phyloP scores from a whole-genome alignment of 768 basidiomycete species.

The Thelephora ganbajun region DNA sequence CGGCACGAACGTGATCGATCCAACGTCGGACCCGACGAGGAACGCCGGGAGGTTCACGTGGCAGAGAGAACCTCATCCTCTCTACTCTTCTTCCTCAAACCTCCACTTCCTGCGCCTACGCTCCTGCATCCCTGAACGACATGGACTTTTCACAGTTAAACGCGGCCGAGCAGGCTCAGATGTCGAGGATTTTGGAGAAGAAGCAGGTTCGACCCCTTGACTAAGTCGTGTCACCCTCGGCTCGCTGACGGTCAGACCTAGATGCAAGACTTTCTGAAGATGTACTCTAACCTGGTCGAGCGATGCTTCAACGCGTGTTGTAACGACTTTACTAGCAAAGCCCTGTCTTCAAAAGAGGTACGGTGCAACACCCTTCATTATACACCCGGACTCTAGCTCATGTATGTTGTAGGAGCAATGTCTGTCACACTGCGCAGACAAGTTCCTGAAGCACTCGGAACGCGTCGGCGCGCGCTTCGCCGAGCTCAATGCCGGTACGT shows the following conservation, averaged over 20 bases:
- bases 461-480: slow-evolving; percentile 86
- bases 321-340: slow-evolving; percentile 95
- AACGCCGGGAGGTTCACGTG: too few species aligned
- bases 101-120: slow-evolving; percentile 2
- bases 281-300: slow-evolving; percentile 91
- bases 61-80: too few species aligned
- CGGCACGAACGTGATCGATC: background rate
- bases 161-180: slow-evolving; percentile 87
- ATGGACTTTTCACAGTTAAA: slow-evolving; percentile 94
- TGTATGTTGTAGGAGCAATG: slow-evolving; percentile 56
- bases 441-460: slow-evolving; percentile 95
- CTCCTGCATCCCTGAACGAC: slow-evolving; percentile 7
- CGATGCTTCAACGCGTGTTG: slow-evolving; percentile 92
- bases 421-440: slow-evolving; percentile 89
- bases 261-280: slow-evolving; percentile 98
- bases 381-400: background rate
- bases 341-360: slow-evolving; percentile 88
- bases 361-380: slow-evolving; percentile 1
- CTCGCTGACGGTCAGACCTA: slow-evolving; percentile 18
- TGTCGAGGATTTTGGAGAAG: slow-evolving; percentile 90
- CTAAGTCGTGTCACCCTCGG: background rate
- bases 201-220: slow-evolving; percentile 55
- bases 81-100: background rate
- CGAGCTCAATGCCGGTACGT: slow-evolving; percentile 81
- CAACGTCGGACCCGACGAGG: background rate